Evolutionary conservation across 768 basidiomycete species (phyloP).

Genomic region (Inosperma sp.): DNA sequence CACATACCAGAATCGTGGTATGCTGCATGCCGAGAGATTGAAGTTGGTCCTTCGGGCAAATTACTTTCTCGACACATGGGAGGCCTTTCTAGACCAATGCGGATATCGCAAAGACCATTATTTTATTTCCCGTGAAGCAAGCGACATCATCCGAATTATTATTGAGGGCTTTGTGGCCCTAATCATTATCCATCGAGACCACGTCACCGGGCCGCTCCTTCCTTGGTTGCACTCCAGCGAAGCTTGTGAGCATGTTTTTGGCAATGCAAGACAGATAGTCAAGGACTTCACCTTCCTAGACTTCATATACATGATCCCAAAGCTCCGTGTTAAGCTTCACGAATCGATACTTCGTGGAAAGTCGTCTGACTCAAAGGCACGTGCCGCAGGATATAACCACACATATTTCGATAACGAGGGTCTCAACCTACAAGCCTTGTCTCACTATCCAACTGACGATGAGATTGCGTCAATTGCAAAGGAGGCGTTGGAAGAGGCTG

Average conservation of each 20-base stretch:
- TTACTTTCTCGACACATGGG: slow-evolving; percentile 30
- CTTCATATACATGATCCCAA: slow-evolving; percentile 12
- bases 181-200: slow-evolving; percentile 33
- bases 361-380: neutral
- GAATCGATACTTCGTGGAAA: slow-evolving; percentile 1
- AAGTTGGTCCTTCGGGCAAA: slow-evolving; percentile 27
- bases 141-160: slow-evolving; percentile 28
- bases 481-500: slow-evolving; percentile 19
- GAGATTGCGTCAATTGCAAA: slow-evolving; percentile 19
- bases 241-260: slow-evolving; percentile 34
- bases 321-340: slow-evolving; percentile 4
- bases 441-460: slow-evolving; percentile 19
- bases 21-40: slow-evolving; percentile 24
- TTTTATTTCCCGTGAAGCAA: slow-evolving; percentile 30
- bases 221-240: slow-evolving; percentile 31
- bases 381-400: slow-evolving; percentile 15
- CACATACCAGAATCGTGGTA: slow-evolving; percentile 32
- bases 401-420: slow-evolving; percentile 19
- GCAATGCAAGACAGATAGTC: slow-evolving; percentile 22
- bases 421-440: slow-evolving; percentile 17
- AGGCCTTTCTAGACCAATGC: slow-evolving; percentile 16
- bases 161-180: slow-evolving; percentile 31
- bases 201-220: slow-evolving; percentile 24
- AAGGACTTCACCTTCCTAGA: slow-evolving; percentile 30
- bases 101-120: slow-evolving; percentile 22